Evolutionary conservation across 2,329 filamentous ascomycete species (phyloP), one percentile per base, ranked within the genome.

Genomic region (Xylariaceae sp.): DNA sequence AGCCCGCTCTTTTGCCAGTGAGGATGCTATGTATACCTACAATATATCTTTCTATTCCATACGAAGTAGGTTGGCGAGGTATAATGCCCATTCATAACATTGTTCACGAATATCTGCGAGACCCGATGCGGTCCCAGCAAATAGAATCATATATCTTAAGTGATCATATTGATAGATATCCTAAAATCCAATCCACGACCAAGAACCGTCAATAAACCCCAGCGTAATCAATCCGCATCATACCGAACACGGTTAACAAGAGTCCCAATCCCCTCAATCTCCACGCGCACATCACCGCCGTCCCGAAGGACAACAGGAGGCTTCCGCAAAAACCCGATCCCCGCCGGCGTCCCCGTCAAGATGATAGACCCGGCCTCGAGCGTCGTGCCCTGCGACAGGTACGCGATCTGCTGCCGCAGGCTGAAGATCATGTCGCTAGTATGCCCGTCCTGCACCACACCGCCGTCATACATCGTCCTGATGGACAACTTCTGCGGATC

Each of bases 401-500:
- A 59, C 30, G 56, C 40, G 18, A 61, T 57, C 39, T 54, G 54
- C 44, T 54, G 47, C 18, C 49, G 51, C 26, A 58, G 10, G 16
- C 12, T 51, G 50, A 61, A 61, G 37, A 61, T 57, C 59, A 61
- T 61, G 30, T 61, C 54, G 34, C 56, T 53, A 13, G 56, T 58
- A 41, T 58, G 47, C 1, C 56, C 56, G 53, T 76, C 74, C 65
- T 83, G 80, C 63, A 81, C 66, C 12, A 78, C 72, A 29, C 73
- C 70, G 12, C 76, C 78, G 59, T 81, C 81, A 70, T 79, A 75
- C 18, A 74, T 50, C 5, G 76, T 75, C 22, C 71, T 69, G 49
- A 80, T 61, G 3, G 65, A 59, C 29, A 80, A 63, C 54, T 67
- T 66, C 3, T 68, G 67, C 2, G 72, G 71, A 58, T 80, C 73